Base-by-base conservation (phyloP, 208 protist genomes). In the Leptomonas seymouri region DNA sequence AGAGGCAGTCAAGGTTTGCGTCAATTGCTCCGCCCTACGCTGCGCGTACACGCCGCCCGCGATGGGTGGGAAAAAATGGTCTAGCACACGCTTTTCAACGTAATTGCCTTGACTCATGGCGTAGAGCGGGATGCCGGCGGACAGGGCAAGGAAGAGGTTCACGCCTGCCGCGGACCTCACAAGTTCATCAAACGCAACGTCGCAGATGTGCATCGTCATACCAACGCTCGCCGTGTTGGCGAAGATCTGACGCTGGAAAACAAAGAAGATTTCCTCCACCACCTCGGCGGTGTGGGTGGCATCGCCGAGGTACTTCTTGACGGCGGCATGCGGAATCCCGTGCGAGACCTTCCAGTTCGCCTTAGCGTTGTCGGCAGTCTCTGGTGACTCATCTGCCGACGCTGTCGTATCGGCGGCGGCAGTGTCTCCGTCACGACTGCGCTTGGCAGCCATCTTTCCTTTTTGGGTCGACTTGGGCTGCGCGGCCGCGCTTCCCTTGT, bases 51-150 rank as follows among this genome's bases (percentile, higher is more conserved):
- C 76, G 30, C 90, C 87, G 12, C 84, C 82, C 0, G 80, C 87
- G 34, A 95, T 59, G 14, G 90, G 90, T 2, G 87, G 81, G 66
- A 95, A 92, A 76, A 93, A 95, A 66, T 87, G 80, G 61, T 95
- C 87, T 41, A 95, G 73, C 73, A 93, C 90, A 12, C 87, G 90
- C 78, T 95, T 95, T 65, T 95, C 90, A 45, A 95, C 80, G 77
- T 79, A 95, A 67, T 93, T 92, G 20, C 86, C 86, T 36, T 84
- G 85, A 60, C 86, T 92, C 90, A 95, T 93, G 21, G 90, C 87
- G 67, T 90, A 89, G 30, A 93, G 80, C 21, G 86, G 86, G 12
- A 93, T 81, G 25, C 83, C 85, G 39, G 81, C 81, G 21, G 86
- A 71, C 50, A 93, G 55, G 21, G 71, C 75, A 21, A 93, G 69